Evolutionary conservation across 2,329 filamentous ascomycete species (phyloP).

Genomic region (Biscogniauxia marginata): DNA sequence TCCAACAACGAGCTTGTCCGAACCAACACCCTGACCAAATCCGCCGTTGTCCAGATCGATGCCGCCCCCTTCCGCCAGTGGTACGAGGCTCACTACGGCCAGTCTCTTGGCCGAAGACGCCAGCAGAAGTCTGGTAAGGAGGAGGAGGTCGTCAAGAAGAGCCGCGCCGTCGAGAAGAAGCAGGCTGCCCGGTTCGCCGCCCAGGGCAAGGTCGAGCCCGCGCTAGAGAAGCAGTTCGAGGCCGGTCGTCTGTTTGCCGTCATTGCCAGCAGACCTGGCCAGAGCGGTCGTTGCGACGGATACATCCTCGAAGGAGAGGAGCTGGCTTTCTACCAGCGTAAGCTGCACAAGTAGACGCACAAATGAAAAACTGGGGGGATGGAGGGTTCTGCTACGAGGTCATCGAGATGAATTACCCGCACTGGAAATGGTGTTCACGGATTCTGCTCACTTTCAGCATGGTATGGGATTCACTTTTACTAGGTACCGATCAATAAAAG

Average conservation of each 20-base stretch:
- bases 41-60: conserved; percentile 97
- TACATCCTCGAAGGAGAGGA: conserved; percentile 99
- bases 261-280: conserved; percentile 87
- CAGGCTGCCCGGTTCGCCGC: conserved; percentile 81
- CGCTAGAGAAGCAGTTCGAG: conserved; percentile 99
- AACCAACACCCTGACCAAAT: conserved; percentile 99
- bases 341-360: conserved; percentile 88
- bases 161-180: conserved; percentile 94
- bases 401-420: conserved; percentile 26
- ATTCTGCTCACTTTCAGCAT: conserved; percentile 35
- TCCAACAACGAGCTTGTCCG: conserved; percentile 99
- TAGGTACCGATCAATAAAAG: conserved; percentile 36
- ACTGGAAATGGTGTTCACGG: conserved; percentile 37
- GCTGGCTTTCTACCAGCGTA: conserved; percentile 99
- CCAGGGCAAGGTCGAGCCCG: conserved; percentile 86
- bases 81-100: conserved; percentile 99
- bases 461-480: conserved; percentile 33
- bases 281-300: conserved; percentile 94
- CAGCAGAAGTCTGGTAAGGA: conserved; percentile 75
- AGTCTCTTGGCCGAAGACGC: conserved; percentile 82
- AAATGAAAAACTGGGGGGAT: conserved; percentile 15
- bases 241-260: conserved; percentile 96
- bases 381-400: conserved; percentile 20
- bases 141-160: conserved; percentile 81
- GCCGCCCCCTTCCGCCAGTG: conserved; percentile 99